Evolutionary conservation across 148 eudicot genomes (phyloP).

Genomic region (Silene latifolia): DNA sequence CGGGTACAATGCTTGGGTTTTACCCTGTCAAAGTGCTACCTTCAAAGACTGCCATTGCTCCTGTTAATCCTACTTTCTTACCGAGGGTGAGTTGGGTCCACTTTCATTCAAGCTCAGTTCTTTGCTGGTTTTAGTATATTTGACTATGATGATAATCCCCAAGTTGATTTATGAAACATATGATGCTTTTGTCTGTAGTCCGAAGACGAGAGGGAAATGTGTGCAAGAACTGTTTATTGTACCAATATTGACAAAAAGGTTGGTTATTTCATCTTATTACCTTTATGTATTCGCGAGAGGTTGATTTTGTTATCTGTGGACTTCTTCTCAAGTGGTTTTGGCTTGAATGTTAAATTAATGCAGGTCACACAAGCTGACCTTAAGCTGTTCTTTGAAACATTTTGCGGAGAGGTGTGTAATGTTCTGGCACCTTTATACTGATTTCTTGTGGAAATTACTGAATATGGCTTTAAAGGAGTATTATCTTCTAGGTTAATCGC

Average conservation of each 20-base stretch:
- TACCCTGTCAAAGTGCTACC: conserved; percentile 94
- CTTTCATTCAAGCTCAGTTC: background rate
- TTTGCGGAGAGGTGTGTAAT: conserved; percentile 87
- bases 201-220: conserved; percentile 98
- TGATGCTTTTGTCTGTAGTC: conserved; percentile 48
- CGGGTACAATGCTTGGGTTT: conserved; percentile 91
- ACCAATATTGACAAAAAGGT: conserved; percentile 98
- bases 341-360: conserved; percentile 4
- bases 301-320: background rate
- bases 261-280: conserved; percentile 4
- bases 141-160: conserved; percentile 10
- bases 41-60: conserved; percentile 98
- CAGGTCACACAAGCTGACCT: conserved; percentile 90
- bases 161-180: conserved; percentile 13
- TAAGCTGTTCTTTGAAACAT: conserved; percentile 73
- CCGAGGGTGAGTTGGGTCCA: conserved; percentile 58
- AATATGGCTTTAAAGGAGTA: conserved; percentile 6
- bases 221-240: conserved; percentile 94
- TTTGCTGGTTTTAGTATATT: background rate
- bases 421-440: conserved; percentile 8
- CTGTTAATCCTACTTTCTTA: conserved; percentile 92
- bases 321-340: conserved; percentile 5
- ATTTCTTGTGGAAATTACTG: conserved; percentile 1
- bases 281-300: background rate
- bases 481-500: conserved; percentile 58